A percentile compares a stretch with the other conserved stretches of the same genome.
Conservation (phyloP, 78 protist species). For the Dictyostelium firmibasis region DNA sequence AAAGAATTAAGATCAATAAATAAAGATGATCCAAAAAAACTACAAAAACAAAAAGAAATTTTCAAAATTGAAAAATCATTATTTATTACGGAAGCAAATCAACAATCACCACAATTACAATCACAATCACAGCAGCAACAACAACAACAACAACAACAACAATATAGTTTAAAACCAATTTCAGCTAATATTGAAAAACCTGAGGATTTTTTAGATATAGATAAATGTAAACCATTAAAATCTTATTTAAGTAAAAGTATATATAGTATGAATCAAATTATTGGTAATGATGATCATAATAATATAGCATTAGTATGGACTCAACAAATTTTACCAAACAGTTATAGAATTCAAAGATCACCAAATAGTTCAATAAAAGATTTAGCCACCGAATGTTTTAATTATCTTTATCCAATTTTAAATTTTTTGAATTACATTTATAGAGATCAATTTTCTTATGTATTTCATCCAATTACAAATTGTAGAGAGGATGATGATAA, state of each 20-base stretch:
- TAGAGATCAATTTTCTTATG: neutral
- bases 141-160: neutral
- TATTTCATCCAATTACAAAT: neutral
- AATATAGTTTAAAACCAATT: neutral
- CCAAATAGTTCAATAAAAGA: neutral
- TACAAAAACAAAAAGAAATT: neutral
- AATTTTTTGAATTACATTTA: neutral
- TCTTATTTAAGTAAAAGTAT: neutral
- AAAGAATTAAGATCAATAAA: neutral
- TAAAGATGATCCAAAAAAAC: neutral
- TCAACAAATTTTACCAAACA: slow-evolving; percentile 49
- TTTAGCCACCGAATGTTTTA: neutral
- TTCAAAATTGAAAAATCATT: slow-evolving; percentile 4
- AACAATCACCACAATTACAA: neutral
- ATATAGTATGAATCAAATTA: neutral
- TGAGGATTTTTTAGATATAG: neutral
- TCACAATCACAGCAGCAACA: neutral
- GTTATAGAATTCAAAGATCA: neutral
- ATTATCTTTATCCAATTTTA: slow-evolving; percentile 31
- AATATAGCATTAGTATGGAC: slow-evolving; percentile 15
- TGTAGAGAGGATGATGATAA: neutral
- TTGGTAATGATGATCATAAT: neutral
- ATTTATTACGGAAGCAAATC: neutral
- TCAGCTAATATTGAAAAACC: neutral
- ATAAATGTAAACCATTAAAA: neutral